Evolutionary conservation across 2,329 filamentous ascomycete species (phyloP).

Genomic region (Monosporascus sp.): DNA sequence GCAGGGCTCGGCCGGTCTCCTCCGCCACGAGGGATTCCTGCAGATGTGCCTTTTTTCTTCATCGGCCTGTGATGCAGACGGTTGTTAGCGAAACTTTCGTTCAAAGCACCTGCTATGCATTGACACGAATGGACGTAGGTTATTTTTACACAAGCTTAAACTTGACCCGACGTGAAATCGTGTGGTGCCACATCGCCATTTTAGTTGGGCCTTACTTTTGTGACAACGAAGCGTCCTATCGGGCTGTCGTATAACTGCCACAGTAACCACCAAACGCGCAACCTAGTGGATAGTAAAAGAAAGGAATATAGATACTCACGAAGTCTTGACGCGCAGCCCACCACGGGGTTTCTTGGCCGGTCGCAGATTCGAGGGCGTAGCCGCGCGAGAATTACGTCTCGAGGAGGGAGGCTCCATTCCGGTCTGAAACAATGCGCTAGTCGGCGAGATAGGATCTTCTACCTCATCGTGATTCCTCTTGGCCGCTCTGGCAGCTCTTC

Average conservation of each 20-base stretch:
- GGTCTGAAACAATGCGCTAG: slow-evolving; percentile 42
- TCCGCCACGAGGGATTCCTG: slow-evolving; percentile 61
- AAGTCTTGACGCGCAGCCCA: slow-evolving; percentile 62
- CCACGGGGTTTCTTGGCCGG: slow-evolving; percentile 56
- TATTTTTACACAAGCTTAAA: slow-evolving; percentile 10
- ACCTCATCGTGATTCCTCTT: slow-evolving; percentile 52
- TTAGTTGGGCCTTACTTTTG: slow-evolving; percentile 20
- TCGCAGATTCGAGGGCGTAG: slow-evolving; percentile 51
- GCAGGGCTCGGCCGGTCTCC: slow-evolving; percentile 60
- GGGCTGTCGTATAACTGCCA: slow-evolving; percentile 18
- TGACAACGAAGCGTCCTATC: slow-evolving; percentile 20
- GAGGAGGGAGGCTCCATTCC: slow-evolving; percentile 39
- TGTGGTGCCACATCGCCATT: slow-evolving; percentile 30
- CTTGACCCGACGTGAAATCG: slow-evolving; percentile 20
- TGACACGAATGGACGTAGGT: slow-evolving; percentile 6
- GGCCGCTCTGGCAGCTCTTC: slow-evolving; percentile 26
- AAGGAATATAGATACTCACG: slow-evolving; percentile 47
- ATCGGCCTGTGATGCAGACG: slow-evolving; percentile 51
- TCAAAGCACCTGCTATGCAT: slow-evolving; percentile 1
- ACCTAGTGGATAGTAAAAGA: slow-evolving; percentile 4
- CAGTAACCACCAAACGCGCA: slow-evolving; percentile 13
- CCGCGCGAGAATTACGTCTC: slow-evolving; percentile 51
- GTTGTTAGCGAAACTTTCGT: slow-evolving; percentile 13
- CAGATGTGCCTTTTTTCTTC: slow-evolving; percentile 69
- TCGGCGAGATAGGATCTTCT: slow-evolving; percentile 49